phyloP scores from a whole-genome alignment of 78 protist species.

The Chrysochromulina parva region DNA sequence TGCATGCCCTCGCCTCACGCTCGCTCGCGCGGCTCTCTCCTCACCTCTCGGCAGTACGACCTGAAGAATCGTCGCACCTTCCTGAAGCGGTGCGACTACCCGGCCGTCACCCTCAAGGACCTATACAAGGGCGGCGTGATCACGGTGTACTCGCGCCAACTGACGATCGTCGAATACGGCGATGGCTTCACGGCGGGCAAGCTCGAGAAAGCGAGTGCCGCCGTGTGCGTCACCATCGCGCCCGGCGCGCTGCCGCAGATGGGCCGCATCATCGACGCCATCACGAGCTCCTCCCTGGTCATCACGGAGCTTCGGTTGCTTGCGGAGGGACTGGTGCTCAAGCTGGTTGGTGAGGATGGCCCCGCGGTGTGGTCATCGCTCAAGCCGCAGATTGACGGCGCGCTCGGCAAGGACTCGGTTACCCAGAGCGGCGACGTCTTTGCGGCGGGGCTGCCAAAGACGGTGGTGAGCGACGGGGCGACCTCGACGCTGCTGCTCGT shows the following conservation, averaged over 20 bases:
- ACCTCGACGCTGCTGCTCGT: slow-evolving; percentile 42
- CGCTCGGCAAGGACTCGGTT: neutral
- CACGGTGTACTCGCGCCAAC: slow-evolving; percentile 62
- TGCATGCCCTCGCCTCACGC: too few relatives aligned
- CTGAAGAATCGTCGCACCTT: slow-evolving; percentile 55
- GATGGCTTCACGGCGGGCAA: slow-evolving; percentile 49
- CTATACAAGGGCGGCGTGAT: slow-evolving; percentile 57
- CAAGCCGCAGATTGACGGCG: too few relatives aligned
- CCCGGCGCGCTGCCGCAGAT: neutral
- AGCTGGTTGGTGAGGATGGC: neutral
- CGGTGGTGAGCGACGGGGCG: neutral
- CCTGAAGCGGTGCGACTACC: slow-evolving; percentile 59
- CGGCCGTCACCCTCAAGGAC: slow-evolving; percentile 33
- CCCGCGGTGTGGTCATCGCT: neutral
- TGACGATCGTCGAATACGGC: slow-evolving; percentile 52
- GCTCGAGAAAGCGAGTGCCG: neutral
- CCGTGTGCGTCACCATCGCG: neutral
- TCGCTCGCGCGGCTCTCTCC: too few relatives aligned
- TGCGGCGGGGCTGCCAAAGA: neutral
- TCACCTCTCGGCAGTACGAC: slow-evolving; percentile 47
- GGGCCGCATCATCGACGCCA: neutral
- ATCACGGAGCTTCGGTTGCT: neutral
- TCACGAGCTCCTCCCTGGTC: neutral
- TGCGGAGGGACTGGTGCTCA: neutral
- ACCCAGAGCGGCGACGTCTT: neutral